Evolutionary conservation across 2,329 filamentous ascomycete species (phyloP), one percentile per base, ranked within the genome.

Genomic region (Phialophora macrospora): DNA sequence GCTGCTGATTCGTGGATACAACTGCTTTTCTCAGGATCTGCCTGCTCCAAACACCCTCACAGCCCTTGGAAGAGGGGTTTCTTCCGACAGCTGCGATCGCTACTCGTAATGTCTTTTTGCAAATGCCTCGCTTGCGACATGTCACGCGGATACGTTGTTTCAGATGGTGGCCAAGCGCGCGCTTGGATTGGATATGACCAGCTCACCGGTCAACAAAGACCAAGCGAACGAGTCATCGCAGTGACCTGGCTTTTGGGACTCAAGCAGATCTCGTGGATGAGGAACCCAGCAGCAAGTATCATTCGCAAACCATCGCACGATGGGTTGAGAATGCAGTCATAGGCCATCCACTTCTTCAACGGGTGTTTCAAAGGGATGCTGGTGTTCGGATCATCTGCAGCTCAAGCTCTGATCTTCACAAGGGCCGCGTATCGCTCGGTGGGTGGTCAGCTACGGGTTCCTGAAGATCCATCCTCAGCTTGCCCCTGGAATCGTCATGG

Each of bases 121-220:
- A 22, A n/a, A 26, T 46, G 22, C 30, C 30, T 63, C 60, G 63
- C 51, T 55, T 61, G 49, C 28, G 20, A 38, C 12, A 28, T 64
- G 67, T 66, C 67, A 68, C 61, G 67, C 61, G 64, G 61, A 52
- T 30, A 46, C 55, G 46, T n/a, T 60, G 67, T 66, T 66, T 66
- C 67, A 66, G 48, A 44, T 52, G n/a, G 22, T 44, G n/a, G 54
- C 55, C 44, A 64, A 63, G 54, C 64, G 64, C 64, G 61, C 67
- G 64, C 51, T 48, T 66, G 60, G 61, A 64, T 68, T 64, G 64
- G 67, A 32, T 20, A 22, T 28, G 14, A 62, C 32, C 20, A 49
- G n/a, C 48, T 55, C 54, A 58, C 54, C 54, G 63, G 51, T 60
- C 32, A 34, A 46, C 51, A 46, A 46, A 44, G 44, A 3, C 52